Evolutionary conservation across 345 rosid species (phyloP).

Genomic region (Brassica cretica): DNA sequence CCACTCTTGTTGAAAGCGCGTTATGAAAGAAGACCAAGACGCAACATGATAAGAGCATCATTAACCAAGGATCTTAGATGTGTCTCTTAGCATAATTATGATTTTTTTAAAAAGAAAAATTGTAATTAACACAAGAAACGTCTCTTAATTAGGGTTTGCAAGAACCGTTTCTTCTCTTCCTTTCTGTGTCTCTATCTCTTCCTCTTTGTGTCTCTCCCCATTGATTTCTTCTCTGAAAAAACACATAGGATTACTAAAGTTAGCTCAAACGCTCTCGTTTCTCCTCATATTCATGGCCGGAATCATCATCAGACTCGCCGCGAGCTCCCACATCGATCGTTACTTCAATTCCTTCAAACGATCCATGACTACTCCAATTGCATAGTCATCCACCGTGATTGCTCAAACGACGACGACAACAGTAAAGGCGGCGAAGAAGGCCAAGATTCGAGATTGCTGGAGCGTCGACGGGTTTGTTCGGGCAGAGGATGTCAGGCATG

Average conservation of each 20-base stretch:
- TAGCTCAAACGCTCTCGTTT: conserved; percentile 70
- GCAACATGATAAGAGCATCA: background rate
- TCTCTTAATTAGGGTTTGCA: no score
- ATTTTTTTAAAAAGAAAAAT: no score
- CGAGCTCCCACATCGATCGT: conserved; percentile 65
- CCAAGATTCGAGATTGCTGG: conserved; percentile 43
- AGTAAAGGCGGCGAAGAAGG: background rate
- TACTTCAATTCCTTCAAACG: conserved; percentile 56
- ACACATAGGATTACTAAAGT: conserved; percentile 60
- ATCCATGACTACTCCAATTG: conserved; percentile 38
- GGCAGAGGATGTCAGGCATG: conserved; percentile 55
- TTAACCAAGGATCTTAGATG: no score
- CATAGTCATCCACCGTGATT: conserved; percentile 38
- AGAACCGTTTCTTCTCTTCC: no score
- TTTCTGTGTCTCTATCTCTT: no score
- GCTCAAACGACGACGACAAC: conserved; percentile 38
- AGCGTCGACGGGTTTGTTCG: conserved; percentile 51
- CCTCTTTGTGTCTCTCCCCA: no score
- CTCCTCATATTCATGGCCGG: conserved; percentile 79
- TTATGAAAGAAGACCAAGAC: conserved; percentile 1
- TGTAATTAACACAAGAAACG: no score
- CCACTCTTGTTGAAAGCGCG: conserved; percentile 19
- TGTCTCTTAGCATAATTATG: no score
- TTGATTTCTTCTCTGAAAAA: conserved; percentile 17
- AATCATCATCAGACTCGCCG: conserved; percentile 65